Evolutionary conservation across 2,329 filamentous ascomycete species (phyloP).

Genomic region (Pseudogymnoascus sp.): DNA sequence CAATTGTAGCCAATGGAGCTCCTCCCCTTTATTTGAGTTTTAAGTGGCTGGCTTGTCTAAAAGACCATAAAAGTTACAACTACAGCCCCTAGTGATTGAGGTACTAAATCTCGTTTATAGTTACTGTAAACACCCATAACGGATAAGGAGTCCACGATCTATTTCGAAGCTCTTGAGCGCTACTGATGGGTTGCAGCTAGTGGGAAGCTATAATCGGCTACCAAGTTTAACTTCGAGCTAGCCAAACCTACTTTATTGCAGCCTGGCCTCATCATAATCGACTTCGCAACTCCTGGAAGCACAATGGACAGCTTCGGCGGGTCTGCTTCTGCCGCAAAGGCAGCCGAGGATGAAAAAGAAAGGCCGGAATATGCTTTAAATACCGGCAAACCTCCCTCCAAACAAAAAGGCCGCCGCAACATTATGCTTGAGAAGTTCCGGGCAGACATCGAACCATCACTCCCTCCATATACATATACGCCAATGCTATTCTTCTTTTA

Average conservation of each 20-base stretch:
- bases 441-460: slow-evolving; percentile 13
- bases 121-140: background rate
- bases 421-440: slow-evolving; percentile 17
- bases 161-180: background rate
- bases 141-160: background rate
- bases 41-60: background rate
- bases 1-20: background rate
- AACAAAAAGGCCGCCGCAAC: slow-evolving; percentile 13
- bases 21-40: background rate
- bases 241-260: background rate
- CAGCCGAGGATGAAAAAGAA: slow-evolving; percentile 7
- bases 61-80: background rate
- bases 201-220: background rate
- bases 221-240: background rate
- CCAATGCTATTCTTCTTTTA: slow-evolving; percentile 18
- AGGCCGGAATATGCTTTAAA: slow-evolving; percentile 7
- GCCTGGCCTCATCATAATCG: background rate
- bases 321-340: background rate
- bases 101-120: background rate
- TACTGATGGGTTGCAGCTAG: background rate
- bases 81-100: background rate
- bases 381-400: slow-evolving; percentile 8
- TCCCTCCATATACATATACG: slow-evolving; percentile 11
- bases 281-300: slow-evolving; percentile 10
- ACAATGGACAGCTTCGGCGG: slow-evolving; percentile 12